phyloP scores from a whole-genome alignment of 495 filamentous ascomycete species.

The Symbiotaphrina buchneri region DNA sequence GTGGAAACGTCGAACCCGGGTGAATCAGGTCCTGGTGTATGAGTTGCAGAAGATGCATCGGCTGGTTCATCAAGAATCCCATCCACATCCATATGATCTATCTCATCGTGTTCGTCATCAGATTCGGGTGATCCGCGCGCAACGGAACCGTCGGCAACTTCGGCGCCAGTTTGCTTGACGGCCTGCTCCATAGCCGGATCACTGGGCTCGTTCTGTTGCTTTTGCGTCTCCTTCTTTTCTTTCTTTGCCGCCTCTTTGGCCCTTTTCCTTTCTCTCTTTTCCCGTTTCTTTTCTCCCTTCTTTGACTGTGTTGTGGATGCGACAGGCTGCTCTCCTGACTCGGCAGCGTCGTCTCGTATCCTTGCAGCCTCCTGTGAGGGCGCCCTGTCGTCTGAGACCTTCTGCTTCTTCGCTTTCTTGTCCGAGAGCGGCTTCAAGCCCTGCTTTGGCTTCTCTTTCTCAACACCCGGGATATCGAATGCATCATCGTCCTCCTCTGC shows the following conservation, averaged over 20 bases:
- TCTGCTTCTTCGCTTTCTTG: constrained; percentile 8
- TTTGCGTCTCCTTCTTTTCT: constrained; percentile 52
- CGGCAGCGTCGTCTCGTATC: background rate
- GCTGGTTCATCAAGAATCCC: constrained; percentile 16
- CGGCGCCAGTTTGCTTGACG: constrained; percentile 3
- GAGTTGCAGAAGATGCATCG: constrained; percentile 21
- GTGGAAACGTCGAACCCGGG: constrained; percentile 39
- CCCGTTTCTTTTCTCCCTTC: constrained; percentile 9
- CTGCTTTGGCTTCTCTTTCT: constrained; percentile 8
- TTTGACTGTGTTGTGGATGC: constrained; percentile 8
- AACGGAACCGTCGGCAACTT: constrained; percentile 1
- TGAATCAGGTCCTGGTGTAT: constrained; percentile 33
- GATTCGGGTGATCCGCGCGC: background rate
- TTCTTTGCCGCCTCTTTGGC: constrained; percentile 7
- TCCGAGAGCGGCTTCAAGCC: constrained; percentile 5
- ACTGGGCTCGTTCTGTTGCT: constrained; percentile 5
- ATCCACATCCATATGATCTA: constrained; percentile 21
- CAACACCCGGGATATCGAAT: constrained; percentile 10
- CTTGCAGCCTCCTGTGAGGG: background rate
- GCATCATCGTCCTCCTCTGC: constrained; percentile 16
- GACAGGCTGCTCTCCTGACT: constrained; percentile 8
- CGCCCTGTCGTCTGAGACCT: constrained; percentile 4
- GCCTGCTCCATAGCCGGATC: background rate
- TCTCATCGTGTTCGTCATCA: constrained; percentile 12
- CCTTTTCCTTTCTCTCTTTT: constrained; percentile 10